Conservation (phyloP, 768 basidiomycete genomes). For the Cystobasidium ongulense region DNA sequence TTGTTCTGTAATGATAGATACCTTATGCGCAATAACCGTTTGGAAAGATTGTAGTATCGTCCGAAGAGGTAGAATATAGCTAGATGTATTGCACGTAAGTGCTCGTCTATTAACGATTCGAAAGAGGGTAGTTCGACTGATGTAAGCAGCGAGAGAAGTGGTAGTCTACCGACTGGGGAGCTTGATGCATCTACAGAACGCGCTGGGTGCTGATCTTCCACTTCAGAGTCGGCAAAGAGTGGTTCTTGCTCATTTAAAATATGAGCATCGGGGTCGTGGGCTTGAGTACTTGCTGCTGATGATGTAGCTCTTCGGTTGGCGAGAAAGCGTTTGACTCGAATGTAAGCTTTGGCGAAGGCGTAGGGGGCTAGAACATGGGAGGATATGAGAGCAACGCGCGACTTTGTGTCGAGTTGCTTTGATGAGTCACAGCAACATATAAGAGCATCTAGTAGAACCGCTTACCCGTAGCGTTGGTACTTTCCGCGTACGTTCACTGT, state of each 20-base stretch:
- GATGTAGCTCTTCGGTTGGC: background rate
- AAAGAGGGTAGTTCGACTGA: constrained; percentile 35
- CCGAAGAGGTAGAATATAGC: constrained; percentile 43
- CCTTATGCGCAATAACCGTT: constrained; percentile 35
- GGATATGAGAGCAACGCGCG: constrained; percentile 33
- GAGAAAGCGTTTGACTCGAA: constrained; percentile 6
- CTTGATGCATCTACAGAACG: background rate
- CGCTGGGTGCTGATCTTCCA: background rate
- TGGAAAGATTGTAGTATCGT: constrained; percentile 39
- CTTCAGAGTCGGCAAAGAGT: constrained; percentile 2
- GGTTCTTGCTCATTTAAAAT: background rate
- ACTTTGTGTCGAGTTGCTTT: constrained; percentile 7
- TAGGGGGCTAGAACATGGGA: constrained; percentile 40
- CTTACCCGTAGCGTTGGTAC: constrained; percentile 32
- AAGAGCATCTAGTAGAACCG: background rate
- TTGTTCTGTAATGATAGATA: constrained; percentile 35
- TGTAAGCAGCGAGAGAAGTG: background rate
- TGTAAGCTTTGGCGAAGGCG: constrained; percentile 29
- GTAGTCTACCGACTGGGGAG: constrained; percentile 33
- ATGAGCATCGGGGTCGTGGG: constrained; percentile 1
- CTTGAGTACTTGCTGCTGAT: constrained; percentile 20
- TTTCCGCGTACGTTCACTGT: constrained; percentile 27
- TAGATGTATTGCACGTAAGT: constrained; percentile 39
- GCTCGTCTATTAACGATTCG: constrained; percentile 39
- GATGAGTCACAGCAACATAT: background rate